Base-by-base conservation (phyloP, 331 rosid genomes). In the Acacia concinna region DNA sequence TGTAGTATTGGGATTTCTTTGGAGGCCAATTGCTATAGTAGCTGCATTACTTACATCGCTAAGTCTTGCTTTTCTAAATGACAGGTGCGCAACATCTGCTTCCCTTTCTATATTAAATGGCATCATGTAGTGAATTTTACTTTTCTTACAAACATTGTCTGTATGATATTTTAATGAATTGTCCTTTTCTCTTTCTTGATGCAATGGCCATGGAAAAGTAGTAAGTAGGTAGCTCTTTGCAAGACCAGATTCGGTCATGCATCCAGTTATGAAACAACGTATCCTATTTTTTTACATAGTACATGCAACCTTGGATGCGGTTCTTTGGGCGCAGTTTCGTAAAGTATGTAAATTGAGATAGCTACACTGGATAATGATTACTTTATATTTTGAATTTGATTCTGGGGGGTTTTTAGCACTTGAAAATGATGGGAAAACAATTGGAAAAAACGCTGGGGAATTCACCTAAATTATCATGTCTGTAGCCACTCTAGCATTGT, bases 61-160 rank as follows among this genome's bases (percentile, higher is more conserved):
- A 27, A 90, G 91, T 79, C 81, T 90, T 71, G 97, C 95, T 54
- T 86, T 92, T 80, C 86, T 92, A 47, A 92, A 92, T 74, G 97
- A 92, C 83, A 92, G 97, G 97, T 92, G 74, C 47, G 46, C 73
- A 56, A 11, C 49, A 28, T 2, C 17, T 7, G 21, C 27, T 23
- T 38, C 21, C 31, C 38, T 25, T 65, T 59, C 30, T 44, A 17
- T 66, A 66, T 30, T 8, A 66, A 25, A 44, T 21, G 38, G 31
- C 63, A 43, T 78, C 38, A 41, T 30, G 31, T n/a, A 32, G 47
- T 79, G 73, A 46, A 71, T 65, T 51, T 79, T 51, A 37, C 63
- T 49, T 44, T 35, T 60, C 64, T 71, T 44, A 35, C 21, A 46
- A 25, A 27, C 11, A 23, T 56, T 14, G 32, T 56, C 15, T 56